Base-by-base conservation (phyloP, 768 basidiomycete genomes). In the Hypsizygus marmoreus region DNA sequence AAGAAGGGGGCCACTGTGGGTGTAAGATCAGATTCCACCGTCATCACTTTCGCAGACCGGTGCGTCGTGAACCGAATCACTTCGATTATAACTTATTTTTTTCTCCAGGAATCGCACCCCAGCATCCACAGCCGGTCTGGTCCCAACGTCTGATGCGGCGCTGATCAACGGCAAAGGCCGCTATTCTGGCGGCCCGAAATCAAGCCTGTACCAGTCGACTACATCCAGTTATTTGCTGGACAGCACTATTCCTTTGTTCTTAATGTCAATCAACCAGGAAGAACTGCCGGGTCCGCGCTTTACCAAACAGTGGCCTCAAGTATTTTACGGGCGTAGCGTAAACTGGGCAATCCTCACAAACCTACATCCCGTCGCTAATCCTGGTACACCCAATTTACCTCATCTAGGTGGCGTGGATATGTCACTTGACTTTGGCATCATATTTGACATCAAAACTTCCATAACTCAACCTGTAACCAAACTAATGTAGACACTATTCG, bases 321-420 rank as follows among this genome's bases (percentile, higher is more conserved):
- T 57, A 49, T 4, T 66, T 66, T 36, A 30, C 19, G 0, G 66
- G 62, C 16, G 78, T n/a, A n/a, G 77, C 19, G 53, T 75, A 31
- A 81, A 78, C 57, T 77, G 74, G 8, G 82, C 78, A 1, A 79
- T 80, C 32, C 59, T 81, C 9, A 49, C 52, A 25, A 56, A 49
- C 20, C 26, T 50, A 6, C 49, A 50, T 20, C 43, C 49, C 39
- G 50, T 47, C 7, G 38, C 13, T 7, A 41, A 44, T 20, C 36
- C 43, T 6, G 37, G 36, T 20, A 43, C 38, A 25, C 43, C 42
- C 10, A 43, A 43, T n/a, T 25, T 29, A 43, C 44, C 35, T 50
- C 42, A 36, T 49, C 34, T 34, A 32, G 47, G 64, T 8, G 55
- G 55, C 6, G 58, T 55, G 22, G 63, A 67, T 31, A 51, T 63